Percentiles rank a stretch among this genome's conserved stretches.
Conservation (phyloP, 495 filamentous ascomycete species). For the Penicillium fimorum region DNA sequence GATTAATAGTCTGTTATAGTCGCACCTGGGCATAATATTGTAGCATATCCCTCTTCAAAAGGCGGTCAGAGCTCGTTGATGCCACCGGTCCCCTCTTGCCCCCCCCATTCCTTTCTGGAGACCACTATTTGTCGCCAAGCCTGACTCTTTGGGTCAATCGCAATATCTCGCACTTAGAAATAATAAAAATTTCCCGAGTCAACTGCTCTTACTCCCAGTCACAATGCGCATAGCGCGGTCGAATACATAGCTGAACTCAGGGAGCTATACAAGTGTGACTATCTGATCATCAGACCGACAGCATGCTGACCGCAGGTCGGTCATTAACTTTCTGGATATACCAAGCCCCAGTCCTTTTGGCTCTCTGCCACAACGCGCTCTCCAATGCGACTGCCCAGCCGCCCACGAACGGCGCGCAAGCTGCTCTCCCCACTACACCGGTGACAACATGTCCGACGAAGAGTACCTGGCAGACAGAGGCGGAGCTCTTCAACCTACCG, state of each 20-base stretch:
- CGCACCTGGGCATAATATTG: too few species aligned
- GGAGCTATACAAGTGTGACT: conserved; percentile 7
- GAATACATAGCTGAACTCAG: conserved; percentile 4
- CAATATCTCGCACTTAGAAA: background rate
- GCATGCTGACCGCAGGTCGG: conserved; percentile 21
- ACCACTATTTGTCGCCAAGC: conserved; percentile 10
- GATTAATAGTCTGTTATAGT: too few species aligned
- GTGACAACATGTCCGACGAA: conserved; percentile 17
- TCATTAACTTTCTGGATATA: conserved; percentile 14
- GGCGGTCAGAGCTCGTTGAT: conserved; percentile 19
- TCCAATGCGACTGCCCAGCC: conserved; percentile 12
- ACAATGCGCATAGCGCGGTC: conserved; percentile 22
- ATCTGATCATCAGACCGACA: conserved; percentile 5
- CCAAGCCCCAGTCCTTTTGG: conserved; percentile 10
- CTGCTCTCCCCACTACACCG: background rate
- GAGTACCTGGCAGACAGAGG: conserved; percentile 21
- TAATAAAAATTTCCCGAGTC: background rate
- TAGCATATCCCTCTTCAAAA: background rate
- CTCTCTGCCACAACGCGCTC: conserved; percentile 5
- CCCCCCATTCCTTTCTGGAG: conserved; percentile 5
- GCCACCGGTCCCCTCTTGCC: conserved; percentile 29
- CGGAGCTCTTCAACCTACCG: conserved; percentile 18
- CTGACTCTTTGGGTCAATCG: background rate
- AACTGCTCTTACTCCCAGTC: conserved; percentile 15
- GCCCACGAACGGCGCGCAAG: conserved; percentile 3